A percentile compares a stretch with the other conserved stretches of the same genome.
Conservation (phyloP, 2,329 filamentous ascomycete species). For the Parasarocladium wereldwijsianum region DNA sequence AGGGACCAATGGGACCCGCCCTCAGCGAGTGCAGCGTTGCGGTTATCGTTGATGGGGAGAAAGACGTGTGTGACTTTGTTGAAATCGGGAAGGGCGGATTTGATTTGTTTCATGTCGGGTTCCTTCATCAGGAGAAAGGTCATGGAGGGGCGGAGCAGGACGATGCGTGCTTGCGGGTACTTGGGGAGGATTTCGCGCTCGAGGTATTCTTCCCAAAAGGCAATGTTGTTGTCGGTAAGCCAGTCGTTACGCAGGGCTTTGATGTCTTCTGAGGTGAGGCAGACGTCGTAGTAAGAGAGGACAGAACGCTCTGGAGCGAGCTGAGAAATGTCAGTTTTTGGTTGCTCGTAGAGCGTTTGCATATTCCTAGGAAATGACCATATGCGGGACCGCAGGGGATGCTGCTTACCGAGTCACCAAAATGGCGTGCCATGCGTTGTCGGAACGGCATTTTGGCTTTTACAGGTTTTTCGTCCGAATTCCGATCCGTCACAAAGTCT, state of each 20-base stretch:
- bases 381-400: slow-evolving; percentile 9
- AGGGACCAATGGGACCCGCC: slow-evolving; percentile 92
- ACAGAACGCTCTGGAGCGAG: slow-evolving; percentile 22
- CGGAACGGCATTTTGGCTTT: slow-evolving; percentile 21
- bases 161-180: slow-evolving; percentile 72
- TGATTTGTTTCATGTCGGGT: slow-evolving; percentile 36
- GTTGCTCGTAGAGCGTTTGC: too few relatives aligned
- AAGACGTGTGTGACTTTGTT: slow-evolving; percentile 77
- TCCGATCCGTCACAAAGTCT: slow-evolving; percentile 1
- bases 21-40: slow-evolving; percentile 62
- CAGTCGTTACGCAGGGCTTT: slow-evolving; percentile 82
- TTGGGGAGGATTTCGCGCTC: slow-evolving; percentile 74
- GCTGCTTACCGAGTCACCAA: slow-evolving; percentile 29
- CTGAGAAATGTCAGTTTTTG: too few relatives aligned
- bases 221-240: slow-evolving; percentile 94
- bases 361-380: too few relatives aligned
- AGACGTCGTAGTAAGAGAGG: slow-evolving; percentile 26
- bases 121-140: slow-evolving; percentile 79
- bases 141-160: slow-evolving; percentile 86
- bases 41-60: slow-evolving; percentile 84
- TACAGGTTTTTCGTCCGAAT: slow-evolving; percentile 7
- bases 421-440: slow-evolving; percentile 29
- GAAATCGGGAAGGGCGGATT: slow-evolving; percentile 69
- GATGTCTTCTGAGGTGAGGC: slow-evolving; percentile 72
- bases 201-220: slow-evolving; percentile 96